Base-by-base conservation (phyloP, 495 filamentous ascomycete species). In the Trichoderma reesei region DNA sequence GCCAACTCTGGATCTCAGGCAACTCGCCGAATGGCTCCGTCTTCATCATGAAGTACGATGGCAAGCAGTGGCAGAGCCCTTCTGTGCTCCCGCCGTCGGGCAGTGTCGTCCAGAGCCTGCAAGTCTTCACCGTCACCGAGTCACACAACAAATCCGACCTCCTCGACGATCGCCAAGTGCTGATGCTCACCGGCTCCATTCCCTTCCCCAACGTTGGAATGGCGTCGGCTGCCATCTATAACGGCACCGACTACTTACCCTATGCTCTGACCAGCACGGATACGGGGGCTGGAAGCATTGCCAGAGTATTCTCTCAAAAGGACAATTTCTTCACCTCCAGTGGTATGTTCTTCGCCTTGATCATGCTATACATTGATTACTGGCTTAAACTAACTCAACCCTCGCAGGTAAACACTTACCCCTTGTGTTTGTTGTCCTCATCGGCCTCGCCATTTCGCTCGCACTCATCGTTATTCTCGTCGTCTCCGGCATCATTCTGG, bases 401-500 rank as follows among this genome's bases (percentile, higher is more conserved):
- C 66, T 63, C 68, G 63, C 62, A 42, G 65, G 68, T 65, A 69
- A 73, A 63, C 63, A 70, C 82, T 83, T 94, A 66, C 89, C 91
- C 10, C 81, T 89, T 65, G 95, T 90, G 41, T 92, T 96, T 67
- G 83, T 97, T 38, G 89, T 97, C 16, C 82, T 99, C 38, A 92
- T 99, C 59, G 88, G 86, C n/a, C 87, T 99, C 63, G 96, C 88
- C 59, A 90, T 94, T 66, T 87, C 94, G 0, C 84, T 98, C 8
- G 92, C 81, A 59, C 83, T 92, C 65, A 90, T 92, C 71, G 90
- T 97, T 75, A 78, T 96, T 48, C 85, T 99, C 60, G 92, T 99
- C 63, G 83, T 90, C 31, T 82, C 85, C 37, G 94, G 94, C 64
- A 82, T 98, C 63, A 77, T 96, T 63, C 78, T 91, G 38, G 92